These are phyloP conservation scores for Thraustochytrium sp. DNA, from an alignment of 352 stramenopile genomes.

Conservation along the genomic window DNA sequence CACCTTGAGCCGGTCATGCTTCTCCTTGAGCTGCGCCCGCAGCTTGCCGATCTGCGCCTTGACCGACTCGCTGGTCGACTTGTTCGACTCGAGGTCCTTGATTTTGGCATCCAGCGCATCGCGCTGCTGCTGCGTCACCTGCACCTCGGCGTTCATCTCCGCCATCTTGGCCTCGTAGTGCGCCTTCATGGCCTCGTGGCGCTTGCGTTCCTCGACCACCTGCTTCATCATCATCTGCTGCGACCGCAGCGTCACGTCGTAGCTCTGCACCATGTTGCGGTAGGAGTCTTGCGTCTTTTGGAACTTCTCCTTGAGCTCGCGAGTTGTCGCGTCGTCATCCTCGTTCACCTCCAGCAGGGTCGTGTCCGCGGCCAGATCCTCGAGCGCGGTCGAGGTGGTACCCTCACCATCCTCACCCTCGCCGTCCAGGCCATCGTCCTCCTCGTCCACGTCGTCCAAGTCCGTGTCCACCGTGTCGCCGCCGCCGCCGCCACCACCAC, in stretches of 20 bases:
- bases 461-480: not conserved
- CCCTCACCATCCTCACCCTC: no score
- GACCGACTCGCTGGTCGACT: not conserved
- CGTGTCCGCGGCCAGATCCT: not conserved
- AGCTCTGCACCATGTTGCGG: slow-evolving; percentile 38
- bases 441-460: not conserved
- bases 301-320: slow-evolving; percentile 43
- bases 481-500: not conserved
- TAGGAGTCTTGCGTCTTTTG: slow-evolving; percentile 28
- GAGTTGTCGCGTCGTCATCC: slow-evolving; percentile 17
- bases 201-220: slow-evolving; percentile 38
- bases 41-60: slow-evolving; percentile 32
- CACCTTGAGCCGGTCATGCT: slow-evolving; percentile 33
- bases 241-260: slow-evolving; percentile 25
- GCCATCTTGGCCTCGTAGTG: slow-evolving; percentile 44
- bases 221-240: slow-evolving; percentile 45
- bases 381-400: no score
- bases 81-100: slow-evolving; percentile 38
- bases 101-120: slow-evolving; percentile 36
- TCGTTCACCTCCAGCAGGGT: slow-evolving; percentile 24
- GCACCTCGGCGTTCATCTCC: slow-evolving; percentile 40
- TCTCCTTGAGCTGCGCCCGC: slow-evolving; percentile 31
- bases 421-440: not conserved
- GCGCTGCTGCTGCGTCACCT: slow-evolving; percentile 32
- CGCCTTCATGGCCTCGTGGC: slow-evolving; percentile 37